Conservation (phyloP, 768 basidiomycete genomes). For the Grammothele lineata region DNA sequence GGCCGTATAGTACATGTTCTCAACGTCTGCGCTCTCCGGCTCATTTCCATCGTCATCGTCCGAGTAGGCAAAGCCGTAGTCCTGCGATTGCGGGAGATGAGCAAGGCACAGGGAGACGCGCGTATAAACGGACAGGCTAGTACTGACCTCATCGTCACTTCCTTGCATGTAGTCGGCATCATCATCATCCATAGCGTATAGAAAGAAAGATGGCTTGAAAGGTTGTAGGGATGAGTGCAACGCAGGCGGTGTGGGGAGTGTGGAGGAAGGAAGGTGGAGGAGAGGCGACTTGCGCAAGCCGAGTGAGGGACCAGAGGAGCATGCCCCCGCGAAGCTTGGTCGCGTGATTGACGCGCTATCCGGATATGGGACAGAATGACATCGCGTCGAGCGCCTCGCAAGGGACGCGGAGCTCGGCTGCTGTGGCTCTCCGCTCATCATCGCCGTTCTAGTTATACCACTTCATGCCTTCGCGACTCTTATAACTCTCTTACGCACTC, state of each 20-base stretch:
- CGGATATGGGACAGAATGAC: constrained; percentile 7
- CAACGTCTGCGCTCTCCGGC: constrained; percentile 80
- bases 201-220: not conserved
- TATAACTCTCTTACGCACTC: not conserved
- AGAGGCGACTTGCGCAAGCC: constrained; percentile 1
- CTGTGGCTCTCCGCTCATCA: too few species aligned
- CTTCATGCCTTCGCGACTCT: constrained; percentile 10
- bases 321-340: not conserved
- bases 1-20: constrained; percentile 98
- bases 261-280: not conserved
- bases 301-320: not conserved
- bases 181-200: constrained; percentile 74
- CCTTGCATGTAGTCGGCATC: constrained; percentile 94
- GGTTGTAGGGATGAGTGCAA: not conserved
- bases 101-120: constrained; percentile 6
- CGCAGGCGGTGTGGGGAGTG: not conserved
- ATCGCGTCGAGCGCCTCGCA: too few species aligned
- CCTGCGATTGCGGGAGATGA: constrained; percentile 40
- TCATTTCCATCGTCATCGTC: constrained; percentile 84
- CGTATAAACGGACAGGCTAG: constrained; percentile 12
- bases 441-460: too few species aligned
- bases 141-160: constrained; percentile 71
- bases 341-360: constrained; percentile 17
- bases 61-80: constrained; percentile 96
- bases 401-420: too few species aligned